Base-by-base conservation (phyloP, 371 early-diverging fungal species). In the Mucor velutinosus region DNA sequence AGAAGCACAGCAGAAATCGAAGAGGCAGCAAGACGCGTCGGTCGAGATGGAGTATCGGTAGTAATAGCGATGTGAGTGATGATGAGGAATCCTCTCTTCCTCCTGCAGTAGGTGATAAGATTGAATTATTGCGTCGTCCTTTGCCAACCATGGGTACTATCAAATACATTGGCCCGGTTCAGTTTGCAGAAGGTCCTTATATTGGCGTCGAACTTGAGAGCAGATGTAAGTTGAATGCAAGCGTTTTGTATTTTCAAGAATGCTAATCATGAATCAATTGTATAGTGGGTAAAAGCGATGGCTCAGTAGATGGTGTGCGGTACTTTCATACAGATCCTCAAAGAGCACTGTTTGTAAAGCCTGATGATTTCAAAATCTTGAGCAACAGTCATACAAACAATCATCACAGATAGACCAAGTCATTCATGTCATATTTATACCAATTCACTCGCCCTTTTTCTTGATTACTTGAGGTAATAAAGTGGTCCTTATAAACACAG, bases 241-340 rank as follows among this genome's bases (percentile, higher is more conserved):
- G 33, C 11, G 17, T 15, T 21, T 29, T 12, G 27, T 17, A 27
- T 3, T 17, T 30, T 17, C 7, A 19, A 14, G 0, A 10, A 21
- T 15, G 4, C 17, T 32, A 49, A 27, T 47, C 15, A 21, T 41
- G n/a, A n/a, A n/a, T 45, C 33, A 58, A 27, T 23, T 8, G 23
- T 60, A 12, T 68, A 76, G 76, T 76, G 60, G 76, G 76, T 15
- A 76, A 76, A 29, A 73, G 64, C 51, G 76, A 76, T 68, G 76
- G 76, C 0, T 76, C 76, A 0, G 63, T 76, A 4, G 71, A 76
- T 58, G 76, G 76, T 11, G 60, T 71, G 15, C 65, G 74, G 1
- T 76, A 76, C 58, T 76, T 76, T 55, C 66, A 60, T 11, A 76
- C 76, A 10, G 73, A 73, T 45, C 69, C 76, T 29, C 76, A 76